phyloP scores from a whole-genome alignment of 1,284 basidiomycete species.

The Cutaneotrichosporon arboriforme region DNA sequence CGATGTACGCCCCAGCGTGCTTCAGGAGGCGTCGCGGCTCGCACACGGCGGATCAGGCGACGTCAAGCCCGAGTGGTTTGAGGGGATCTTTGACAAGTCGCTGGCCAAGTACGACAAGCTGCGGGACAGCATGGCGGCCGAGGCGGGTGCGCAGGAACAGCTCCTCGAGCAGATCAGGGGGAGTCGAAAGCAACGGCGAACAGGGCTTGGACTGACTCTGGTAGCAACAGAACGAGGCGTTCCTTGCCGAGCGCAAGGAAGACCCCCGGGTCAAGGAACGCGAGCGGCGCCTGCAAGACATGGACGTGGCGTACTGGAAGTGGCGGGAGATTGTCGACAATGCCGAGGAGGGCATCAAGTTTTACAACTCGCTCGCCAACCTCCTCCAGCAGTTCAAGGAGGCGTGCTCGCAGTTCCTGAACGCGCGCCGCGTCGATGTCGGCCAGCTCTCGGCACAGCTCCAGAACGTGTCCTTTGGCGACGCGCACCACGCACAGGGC shows the following conservation, averaged over 20 bases:
- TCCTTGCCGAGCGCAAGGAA: slow-evolving; percentile 70
- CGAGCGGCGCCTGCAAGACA: slow-evolving; percentile 77
- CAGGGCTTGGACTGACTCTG: not conserved
- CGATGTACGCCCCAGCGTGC: slow-evolving; percentile 67
- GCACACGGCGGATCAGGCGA: slow-evolving; percentile 57
- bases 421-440: slow-evolving; percentile 59
- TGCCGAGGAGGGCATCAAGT: slow-evolving; percentile 84
- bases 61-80: slow-evolving; percentile 76
- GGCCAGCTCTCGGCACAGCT: slow-evolving; percentile 36
- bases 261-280: slow-evolving; percentile 73
- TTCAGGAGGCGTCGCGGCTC: slow-evolving; percentile 59
- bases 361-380: slow-evolving; percentile 72
- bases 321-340: slow-evolving; percentile 81
- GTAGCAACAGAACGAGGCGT: slow-evolving; percentile 67
- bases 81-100: slow-evolving; percentile 70
- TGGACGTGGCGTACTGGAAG: slow-evolving; percentile 81
- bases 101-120: slow-evolving; percentile 76
- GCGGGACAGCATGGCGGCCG: slow-evolving; percentile 59
- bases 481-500: slow-evolving; percentile 12
- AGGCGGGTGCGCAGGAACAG: slow-evolving; percentile 59
- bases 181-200: slow-evolving; percentile 20
- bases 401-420: slow-evolving; percentile 66
- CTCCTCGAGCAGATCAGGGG: slow-evolving; percentile 67
- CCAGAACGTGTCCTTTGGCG: slow-evolving; percentile 13
- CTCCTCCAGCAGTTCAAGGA: slow-evolving; percentile 70